phyloP scores from a whole-genome alignment of 257 asterid genomes.

The Anisodus tanguticus region DNA sequence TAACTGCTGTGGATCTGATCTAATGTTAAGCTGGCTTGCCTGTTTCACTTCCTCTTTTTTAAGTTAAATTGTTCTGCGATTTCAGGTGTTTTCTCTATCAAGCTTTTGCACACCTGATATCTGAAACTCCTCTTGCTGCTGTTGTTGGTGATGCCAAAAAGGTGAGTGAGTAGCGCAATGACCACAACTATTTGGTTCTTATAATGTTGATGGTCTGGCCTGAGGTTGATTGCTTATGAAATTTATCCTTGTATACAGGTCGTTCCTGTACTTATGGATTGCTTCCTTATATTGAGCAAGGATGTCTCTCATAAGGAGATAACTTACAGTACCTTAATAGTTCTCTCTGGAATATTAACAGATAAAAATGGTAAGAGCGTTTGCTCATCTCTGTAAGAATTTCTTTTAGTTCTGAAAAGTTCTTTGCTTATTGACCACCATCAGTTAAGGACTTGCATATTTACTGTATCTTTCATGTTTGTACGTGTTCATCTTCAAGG shows the following conservation, averaged over 20 bases:
- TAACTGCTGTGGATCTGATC: background rate
- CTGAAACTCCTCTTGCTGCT: constrained; percentile 76
- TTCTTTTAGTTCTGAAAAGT: constrained; percentile 15
- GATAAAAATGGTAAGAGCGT: constrained; percentile 70
- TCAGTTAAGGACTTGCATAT: background rate
- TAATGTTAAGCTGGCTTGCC: background rate
- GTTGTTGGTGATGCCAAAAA: constrained; percentile 73
- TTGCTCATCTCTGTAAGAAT: constrained; percentile 19
- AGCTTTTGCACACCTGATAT: constrained; percentile 74
- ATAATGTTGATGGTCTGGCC: background rate
- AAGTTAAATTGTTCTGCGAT: constrained; percentile 17
- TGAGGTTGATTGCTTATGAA: constrained; percentile 31
- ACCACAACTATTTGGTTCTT: background rate
- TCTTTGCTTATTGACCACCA: background rate
- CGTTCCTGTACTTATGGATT: constrained; percentile 71
- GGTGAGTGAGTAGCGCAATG: constrained; percentile 47
- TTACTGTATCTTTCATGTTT: background rate
- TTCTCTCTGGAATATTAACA: constrained; percentile 75
- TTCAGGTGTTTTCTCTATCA: constrained; percentile 77
- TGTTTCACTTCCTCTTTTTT: background rate
- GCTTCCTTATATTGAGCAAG: constrained; percentile 61
- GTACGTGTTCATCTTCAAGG: background rate
- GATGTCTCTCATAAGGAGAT: constrained; percentile 64
- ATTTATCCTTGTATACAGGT: constrained; percentile 57
- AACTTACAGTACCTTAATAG: constrained; percentile 64